Evolutionary conservation across 2,329 filamentous ascomycete species (phyloP).

Genomic region (Claviceps monticola): DNA sequence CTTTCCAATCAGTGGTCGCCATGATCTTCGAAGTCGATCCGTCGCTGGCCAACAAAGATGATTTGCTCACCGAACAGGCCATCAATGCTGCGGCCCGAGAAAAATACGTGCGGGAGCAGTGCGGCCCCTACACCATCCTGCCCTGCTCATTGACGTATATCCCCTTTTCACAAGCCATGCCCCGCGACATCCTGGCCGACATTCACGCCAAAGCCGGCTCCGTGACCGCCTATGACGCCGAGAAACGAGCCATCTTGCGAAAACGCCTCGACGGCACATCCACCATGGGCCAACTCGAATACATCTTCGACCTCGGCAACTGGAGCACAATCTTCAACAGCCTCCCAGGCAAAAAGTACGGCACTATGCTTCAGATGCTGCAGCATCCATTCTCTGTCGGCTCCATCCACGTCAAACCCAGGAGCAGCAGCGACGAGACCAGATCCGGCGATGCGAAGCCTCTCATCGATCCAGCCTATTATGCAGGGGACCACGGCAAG

Average conservation of each 20-base stretch:
- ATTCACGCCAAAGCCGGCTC: constrained; percentile 11
- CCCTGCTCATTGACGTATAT: constrained; percentile 29
- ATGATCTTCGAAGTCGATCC: constrained; percentile 32
- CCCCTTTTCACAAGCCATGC: constrained; percentile 22
- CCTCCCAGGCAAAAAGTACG: constrained; percentile 27
- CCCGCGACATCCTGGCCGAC: constrained; percentile 10
- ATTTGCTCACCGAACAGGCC: constrained; percentile 18
- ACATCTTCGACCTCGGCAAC: constrained; percentile 33
- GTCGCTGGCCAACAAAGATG: constrained; percentile 24
- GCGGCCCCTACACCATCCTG: constrained; percentile 25
- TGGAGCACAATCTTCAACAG: constrained; percentile 25
- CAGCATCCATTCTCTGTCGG: constrained; percentile 38
- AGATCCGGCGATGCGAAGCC: constrained; percentile 15
- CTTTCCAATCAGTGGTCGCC: constrained; percentile 18
- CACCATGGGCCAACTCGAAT: constrained; percentile 32
- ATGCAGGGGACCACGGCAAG: constrained; percentile 21
- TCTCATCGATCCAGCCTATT: constrained; percentile 29
- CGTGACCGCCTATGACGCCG: constrained; percentile 9
- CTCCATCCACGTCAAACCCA: constrained; percentile 28
- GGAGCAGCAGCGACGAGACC: background rate
- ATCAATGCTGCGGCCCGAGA: constrained; percentile 19
- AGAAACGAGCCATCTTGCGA: constrained; percentile 16
- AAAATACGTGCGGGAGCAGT: constrained; percentile 15
- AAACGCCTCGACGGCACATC: constrained; percentile 19
- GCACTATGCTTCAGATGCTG: constrained; percentile 33